A percentile compares a stretch with the other conserved stretches of the same genome.
These are phyloP conservation scores for Yarrowia deformans DNA, from an alignment of 805 yeast species.

Conservation along the genomic window DNA sequence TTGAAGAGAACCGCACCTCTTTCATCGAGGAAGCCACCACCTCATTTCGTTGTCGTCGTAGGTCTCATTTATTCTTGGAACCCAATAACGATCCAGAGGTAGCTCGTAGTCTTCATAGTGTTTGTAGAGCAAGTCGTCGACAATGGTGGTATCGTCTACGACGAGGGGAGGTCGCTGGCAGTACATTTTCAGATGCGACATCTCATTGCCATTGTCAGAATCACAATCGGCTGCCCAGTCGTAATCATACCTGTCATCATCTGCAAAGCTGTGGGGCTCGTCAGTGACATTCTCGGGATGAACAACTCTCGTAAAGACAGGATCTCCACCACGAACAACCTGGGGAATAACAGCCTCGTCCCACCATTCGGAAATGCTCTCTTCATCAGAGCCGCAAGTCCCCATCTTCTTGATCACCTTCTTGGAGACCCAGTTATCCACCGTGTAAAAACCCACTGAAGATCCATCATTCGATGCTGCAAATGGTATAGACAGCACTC, in stretches of 20 bases:
- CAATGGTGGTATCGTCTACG: not conserved
- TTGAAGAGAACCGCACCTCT: too few species aligned
- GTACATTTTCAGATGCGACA: not conserved
- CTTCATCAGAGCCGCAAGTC: not conserved
- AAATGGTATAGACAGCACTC: not conserved
- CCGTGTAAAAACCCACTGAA: not conserved
- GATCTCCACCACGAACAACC: not conserved
- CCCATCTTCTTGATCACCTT: not conserved
- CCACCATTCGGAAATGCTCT: not conserved
- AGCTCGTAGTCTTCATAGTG: not conserved
- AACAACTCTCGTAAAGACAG: not conserved
- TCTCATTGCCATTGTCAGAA: too few species aligned
- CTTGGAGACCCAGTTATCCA: constrained; percentile 7
- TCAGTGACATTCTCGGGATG: not conserved
- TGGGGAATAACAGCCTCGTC: not conserved
- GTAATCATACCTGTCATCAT: not conserved
- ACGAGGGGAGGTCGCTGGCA: not conserved
- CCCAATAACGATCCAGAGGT: not conserved
- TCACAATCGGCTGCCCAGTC: too few species aligned
- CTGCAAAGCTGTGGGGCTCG: not conserved
- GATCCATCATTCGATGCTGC: not conserved
- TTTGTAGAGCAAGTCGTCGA: not conserved
- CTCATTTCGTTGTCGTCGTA: too few species aligned
- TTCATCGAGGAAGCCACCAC: too few species aligned
- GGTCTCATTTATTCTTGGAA: too few species aligned